These are phyloP conservation scores for Ceratobasidium sp. DNA, from an alignment of 1,284 basidiomycete genomes.

Conservation along the genomic window DNA sequence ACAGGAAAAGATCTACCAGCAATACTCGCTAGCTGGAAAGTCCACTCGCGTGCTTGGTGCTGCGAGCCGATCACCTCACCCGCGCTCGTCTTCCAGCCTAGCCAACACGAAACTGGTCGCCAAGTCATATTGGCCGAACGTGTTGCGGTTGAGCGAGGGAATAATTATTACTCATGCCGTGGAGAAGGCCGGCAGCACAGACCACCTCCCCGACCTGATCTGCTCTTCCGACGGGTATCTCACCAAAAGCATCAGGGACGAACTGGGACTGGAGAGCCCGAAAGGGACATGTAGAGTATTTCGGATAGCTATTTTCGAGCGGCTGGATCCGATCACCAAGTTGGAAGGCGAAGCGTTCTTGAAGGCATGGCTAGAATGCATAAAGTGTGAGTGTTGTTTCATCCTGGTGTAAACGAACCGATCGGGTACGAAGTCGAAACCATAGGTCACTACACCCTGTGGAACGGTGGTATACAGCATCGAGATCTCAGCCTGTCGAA, in stretches of 20 bases:
- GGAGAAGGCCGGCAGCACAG: neutral
- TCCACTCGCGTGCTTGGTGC: neutral
- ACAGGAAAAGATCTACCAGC: neutral
- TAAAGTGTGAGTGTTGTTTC: slow-evolving; percentile 1
- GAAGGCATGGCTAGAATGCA: neutral
- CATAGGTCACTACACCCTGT: slow-evolving; percentile 5
- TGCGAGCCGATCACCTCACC: neutral
- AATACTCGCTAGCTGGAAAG: neutral
- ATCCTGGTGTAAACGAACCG: neutral
- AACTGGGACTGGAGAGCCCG: neutral
- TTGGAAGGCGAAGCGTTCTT: neutral
- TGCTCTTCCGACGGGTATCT: neutral
- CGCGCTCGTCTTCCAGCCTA: too few relatives aligned
- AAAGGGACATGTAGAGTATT: neutral
- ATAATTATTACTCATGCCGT: neutral
- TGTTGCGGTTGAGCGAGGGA: neutral
- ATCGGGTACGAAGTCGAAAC: too few relatives aligned
- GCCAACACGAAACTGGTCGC: neutral
- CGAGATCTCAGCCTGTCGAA: neutral
- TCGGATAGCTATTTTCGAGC: neutral
- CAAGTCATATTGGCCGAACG: neutral
- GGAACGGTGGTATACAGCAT: neutral
- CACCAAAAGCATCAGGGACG: neutral
- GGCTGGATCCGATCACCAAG: neutral
- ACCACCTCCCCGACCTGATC: slow-evolving; percentile 3